Conservation (phyloP, 306 rosid genomes). For the Aeschynomene evenia region DNA sequence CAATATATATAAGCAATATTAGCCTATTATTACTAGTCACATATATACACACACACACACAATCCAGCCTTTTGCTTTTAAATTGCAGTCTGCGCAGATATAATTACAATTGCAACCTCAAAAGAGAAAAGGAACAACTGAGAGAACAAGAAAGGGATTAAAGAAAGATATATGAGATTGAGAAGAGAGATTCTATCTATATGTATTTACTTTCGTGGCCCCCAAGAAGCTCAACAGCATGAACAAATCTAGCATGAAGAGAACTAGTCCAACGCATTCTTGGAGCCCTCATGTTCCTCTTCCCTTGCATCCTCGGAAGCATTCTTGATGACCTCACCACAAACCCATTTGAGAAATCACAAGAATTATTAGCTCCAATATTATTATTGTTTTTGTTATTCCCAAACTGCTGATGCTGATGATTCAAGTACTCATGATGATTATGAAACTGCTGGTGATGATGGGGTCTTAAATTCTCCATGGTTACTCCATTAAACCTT, state of each 20-base stretch:
- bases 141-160: neutral
- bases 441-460: slow-evolving; percentile 34
- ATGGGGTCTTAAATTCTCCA: slow-evolving; percentile 44
- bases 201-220: slow-evolving; percentile 82
- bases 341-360: slow-evolving; percentile 52
- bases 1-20: neutral
- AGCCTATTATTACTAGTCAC: neutral
- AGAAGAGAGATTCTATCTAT: neutral
- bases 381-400: too few relatives aligned
- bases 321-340: slow-evolving; percentile 55
- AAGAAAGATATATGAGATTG: neutral
- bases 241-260: slow-evolving; percentile 86
- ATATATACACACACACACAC: neutral
- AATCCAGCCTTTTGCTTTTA: too few relatives aligned
- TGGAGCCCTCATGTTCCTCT: slow-evolving; percentile 83
- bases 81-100: too few relatives aligned
- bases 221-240: slow-evolving; percentile 89
- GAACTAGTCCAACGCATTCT: slow-evolving; percentile 97
- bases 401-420: slow-evolving; percentile 33
- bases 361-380: slow-evolving; percentile 6
- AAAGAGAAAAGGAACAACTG: neutral
- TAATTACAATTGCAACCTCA: too few relatives aligned
- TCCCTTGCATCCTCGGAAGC: slow-evolving; percentile 47
- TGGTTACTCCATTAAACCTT: slow-evolving; percentile 53
- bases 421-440: slow-evolving; percentile 19